Base-by-base conservation (phyloP, 129 eudicot genomes). In the Tanacetum coccineum region DNA sequence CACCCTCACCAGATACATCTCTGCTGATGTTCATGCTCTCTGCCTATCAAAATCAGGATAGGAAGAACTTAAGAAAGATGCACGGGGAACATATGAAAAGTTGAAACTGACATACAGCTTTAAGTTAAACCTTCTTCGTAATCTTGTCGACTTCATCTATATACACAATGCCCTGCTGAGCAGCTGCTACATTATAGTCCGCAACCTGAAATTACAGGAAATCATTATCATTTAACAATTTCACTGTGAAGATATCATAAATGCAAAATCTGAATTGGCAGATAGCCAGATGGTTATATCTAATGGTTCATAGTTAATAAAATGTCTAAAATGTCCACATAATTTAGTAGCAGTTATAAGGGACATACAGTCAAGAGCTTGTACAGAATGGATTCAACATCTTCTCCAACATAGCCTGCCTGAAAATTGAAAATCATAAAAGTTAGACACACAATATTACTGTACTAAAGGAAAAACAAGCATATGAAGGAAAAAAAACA, bases 401-500 rank as follows among this genome's bases (percentile, higher is more conserved):
- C 98, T 77, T 92, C 98, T 25, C 98, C 98, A 49, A 92, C 98
- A 75, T 92, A 92, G 25, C 98, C 98, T 25, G 98, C 98, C 98
- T 92, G 91, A 76, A 80, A 65, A 71, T 67, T 73, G 61, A 66
- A 70, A 70, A 51, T 60, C 49, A n/a, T 26, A 51, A 66, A 76
- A 66, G 45, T 46, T 10, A 59, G 14, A 61, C 10, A 14, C 49
- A n/a, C 21, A 47, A 11, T 21, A 58, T 22, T 36, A n/a, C n/a
- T n/a, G n/a, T n/a, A n/a, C n/a, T 3, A 1, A 20, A 59, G 4
- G 47, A 19, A 20, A 28, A 0, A 13, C 20, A 47, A 19, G 25
- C 6, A 68, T 18, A 39, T 10, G 6, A 30, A 30, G 4, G 52
- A n/a, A n/a, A n/a, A n/a, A 54, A 9, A 54, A 13, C 2, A 62